These are phyloP conservation scores for Aspergillus avenaceus DNA, from an alignment of 495 filamentous ascomycete genomes.

Conservation along the genomic window DNA sequence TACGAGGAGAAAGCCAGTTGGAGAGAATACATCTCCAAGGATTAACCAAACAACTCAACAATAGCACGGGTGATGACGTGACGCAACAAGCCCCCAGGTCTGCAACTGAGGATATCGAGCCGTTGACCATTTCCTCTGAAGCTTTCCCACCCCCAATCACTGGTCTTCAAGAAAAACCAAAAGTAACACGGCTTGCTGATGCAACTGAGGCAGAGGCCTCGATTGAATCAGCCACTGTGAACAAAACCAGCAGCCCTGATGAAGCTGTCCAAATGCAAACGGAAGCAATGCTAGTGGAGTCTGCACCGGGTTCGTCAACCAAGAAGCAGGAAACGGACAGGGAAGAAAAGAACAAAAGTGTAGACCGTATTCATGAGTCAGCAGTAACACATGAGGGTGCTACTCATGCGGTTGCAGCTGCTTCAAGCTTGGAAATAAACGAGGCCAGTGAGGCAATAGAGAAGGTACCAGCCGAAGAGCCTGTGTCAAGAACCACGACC, in stretches of 20 bases:
- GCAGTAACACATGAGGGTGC: too few species aligned
- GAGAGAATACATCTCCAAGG: too few species aligned
- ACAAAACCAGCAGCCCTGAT: background rate
- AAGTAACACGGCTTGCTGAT: background rate
- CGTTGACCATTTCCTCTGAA: too few species aligned
- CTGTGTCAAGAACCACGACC: too few species aligned
- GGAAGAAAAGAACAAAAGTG: constrained; percentile 29
- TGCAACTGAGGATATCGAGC: background rate
- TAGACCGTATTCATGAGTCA: constrained; percentile 14
- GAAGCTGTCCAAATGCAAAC: constrained; percentile 5
- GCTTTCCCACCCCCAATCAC: too few species aligned
- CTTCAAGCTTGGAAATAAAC: background rate
- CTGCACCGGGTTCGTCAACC: constrained; percentile 19
- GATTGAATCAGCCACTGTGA: background rate
- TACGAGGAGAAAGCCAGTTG: too few species aligned
- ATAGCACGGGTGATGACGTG: too few species aligned
- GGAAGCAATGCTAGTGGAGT: constrained; percentile 15
- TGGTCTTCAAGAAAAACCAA: background rate
- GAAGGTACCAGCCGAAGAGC: background rate
- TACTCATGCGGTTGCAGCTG: too few species aligned
- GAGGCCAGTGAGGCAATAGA: too few species aligned
- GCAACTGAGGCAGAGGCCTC: background rate
- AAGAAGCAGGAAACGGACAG: constrained; percentile 40
- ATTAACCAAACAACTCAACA: too few species aligned
- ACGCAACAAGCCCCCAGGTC: too few species aligned